These are phyloP conservation scores for Ephemerocybe angulata DNA, from an alignment of 768 basidiomycete species.

Conservation along the genomic window DNA sequence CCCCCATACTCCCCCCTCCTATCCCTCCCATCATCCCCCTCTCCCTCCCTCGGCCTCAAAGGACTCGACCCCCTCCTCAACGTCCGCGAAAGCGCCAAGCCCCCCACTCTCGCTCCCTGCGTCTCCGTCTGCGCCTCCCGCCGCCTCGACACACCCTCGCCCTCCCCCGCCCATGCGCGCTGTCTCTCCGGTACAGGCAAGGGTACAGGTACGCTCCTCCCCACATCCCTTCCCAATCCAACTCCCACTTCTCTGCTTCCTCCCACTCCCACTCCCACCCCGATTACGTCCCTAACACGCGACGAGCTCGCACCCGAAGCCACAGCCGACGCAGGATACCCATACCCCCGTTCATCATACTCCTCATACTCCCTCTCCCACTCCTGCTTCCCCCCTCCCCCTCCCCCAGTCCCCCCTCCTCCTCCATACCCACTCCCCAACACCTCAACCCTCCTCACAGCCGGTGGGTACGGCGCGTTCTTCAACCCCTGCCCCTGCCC, in stretches of 20 bases:
- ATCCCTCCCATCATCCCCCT: not conserved
- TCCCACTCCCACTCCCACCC: constrained; percentile 4
- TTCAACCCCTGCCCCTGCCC: no score
- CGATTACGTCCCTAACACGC: no score
- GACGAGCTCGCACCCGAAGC: not conserved
- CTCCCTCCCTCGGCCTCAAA: not conserved
- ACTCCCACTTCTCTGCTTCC: not conserved
- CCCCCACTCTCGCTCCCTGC: no score
- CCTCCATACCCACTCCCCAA: not conserved
- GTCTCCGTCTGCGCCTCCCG: no score
- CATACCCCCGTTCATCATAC: constrained; percentile 6
- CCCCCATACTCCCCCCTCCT: not conserved
- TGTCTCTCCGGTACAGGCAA: no score
- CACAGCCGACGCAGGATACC: not conserved
- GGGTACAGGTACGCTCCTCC: no score
- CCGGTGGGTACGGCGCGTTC: not conserved
- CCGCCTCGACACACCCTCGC: no score
- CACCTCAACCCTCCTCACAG: not conserved
- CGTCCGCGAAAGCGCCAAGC: not conserved
- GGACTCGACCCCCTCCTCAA: not conserved
- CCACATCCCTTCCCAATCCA: no score
- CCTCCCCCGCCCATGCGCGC: no score
- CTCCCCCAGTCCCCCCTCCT: constrained; percentile 5
- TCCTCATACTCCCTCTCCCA: constrained; percentile 24
- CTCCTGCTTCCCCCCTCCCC: constrained; percentile 14